These are phyloP conservation scores for Daedaleopsis sinensis DNA, from an alignment of 768 basidiomycete species.

Conservation along the genomic window DNA sequence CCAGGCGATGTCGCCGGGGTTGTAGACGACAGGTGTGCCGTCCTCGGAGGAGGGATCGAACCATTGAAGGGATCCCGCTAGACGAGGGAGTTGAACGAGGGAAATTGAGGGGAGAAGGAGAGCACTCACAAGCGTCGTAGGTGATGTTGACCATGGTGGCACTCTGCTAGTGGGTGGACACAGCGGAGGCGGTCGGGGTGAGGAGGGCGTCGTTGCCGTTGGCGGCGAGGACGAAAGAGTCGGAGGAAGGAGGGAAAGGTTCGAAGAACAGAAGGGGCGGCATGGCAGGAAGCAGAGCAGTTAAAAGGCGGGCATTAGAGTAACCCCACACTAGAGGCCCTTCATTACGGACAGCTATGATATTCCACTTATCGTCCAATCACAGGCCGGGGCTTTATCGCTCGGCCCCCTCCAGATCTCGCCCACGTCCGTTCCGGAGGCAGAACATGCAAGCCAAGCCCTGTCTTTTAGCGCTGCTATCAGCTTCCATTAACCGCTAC, in stretches of 20 bases:
- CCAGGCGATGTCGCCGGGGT: constrained; percentile 73
- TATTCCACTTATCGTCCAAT: constrained; percentile 19
- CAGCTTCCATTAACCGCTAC: not conserved
- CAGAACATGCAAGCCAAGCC: constrained; percentile 1
- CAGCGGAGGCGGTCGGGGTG: constrained; percentile 5
- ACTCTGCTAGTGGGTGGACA: constrained; percentile 1
- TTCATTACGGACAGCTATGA: not conserved
- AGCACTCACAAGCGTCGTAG: constrained; percentile 42
- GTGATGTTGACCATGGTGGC: constrained; percentile 46
- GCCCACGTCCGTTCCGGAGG: constrained; percentile 4
- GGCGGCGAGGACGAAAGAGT: constrained; percentile 4
- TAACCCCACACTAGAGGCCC: not conserved
- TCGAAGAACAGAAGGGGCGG: constrained; percentile 12
- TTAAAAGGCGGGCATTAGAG: not conserved
- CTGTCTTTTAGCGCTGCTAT: not conserved
- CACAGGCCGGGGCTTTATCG: constrained; percentile 13
- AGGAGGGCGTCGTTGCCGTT: constrained; percentile 2
- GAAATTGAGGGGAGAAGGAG: not conserved
- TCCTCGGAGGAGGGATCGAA: constrained; percentile 23
- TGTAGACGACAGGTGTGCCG: constrained; percentile 41
- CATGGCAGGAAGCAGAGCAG: not conserved
- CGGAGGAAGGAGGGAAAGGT: constrained; percentile 8
- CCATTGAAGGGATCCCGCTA: constrained; percentile 26
- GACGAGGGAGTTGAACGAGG: not conserved
- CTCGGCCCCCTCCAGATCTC: constrained; percentile 3